Percentiles rank a stretch among this genome's conserved stretches.
Evolutionary conservation across 345 rosid genomes (phyloP).

Genomic region (Aurinia saxatilis): DNA sequence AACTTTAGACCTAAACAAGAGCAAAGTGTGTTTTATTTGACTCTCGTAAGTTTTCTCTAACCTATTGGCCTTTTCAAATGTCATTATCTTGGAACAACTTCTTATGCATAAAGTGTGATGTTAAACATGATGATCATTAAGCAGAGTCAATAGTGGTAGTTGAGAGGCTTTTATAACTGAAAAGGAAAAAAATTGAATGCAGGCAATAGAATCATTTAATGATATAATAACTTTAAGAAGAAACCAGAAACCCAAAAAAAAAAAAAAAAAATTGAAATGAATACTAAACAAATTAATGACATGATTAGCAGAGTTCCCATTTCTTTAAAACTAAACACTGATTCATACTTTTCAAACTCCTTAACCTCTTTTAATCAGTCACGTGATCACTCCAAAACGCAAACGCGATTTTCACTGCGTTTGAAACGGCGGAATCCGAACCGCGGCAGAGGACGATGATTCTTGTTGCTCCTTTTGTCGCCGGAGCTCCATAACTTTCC

Average conservation of each 20-base stretch:
- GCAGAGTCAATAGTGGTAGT: constrained; percentile 10
- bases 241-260: not conserved
- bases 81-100: not conserved
- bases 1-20: not conserved
- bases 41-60: not conserved
- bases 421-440: constrained; percentile 6
- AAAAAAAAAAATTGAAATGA: constrained; percentile 2
- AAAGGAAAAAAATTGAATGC: constrained; percentile 17
- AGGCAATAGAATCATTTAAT: constrained; percentile 24
- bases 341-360: not conserved
- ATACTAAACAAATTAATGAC: constrained; percentile 23
- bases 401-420: constrained; percentile 13
- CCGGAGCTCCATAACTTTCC: constrained; percentile 76
- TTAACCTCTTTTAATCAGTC: constrained; percentile 16
- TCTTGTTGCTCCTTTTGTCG: constrained; percentile 55
- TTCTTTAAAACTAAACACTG: constrained; percentile 5
- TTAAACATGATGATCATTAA: too few relatives aligned
- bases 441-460: not conserved
- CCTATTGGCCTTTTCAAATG: not conserved
- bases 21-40: not conserved
- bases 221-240: constrained; percentile 10
- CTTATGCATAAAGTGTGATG: not conserved
- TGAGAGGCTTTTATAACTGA: constrained; percentile 27
- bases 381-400: constrained; percentile 19
- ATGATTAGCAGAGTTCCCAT: constrained; percentile 14